phyloP scores from a whole-genome alignment of 2,329 filamentous ascomycete genomes.

The Cadophora gregata region DNA sequence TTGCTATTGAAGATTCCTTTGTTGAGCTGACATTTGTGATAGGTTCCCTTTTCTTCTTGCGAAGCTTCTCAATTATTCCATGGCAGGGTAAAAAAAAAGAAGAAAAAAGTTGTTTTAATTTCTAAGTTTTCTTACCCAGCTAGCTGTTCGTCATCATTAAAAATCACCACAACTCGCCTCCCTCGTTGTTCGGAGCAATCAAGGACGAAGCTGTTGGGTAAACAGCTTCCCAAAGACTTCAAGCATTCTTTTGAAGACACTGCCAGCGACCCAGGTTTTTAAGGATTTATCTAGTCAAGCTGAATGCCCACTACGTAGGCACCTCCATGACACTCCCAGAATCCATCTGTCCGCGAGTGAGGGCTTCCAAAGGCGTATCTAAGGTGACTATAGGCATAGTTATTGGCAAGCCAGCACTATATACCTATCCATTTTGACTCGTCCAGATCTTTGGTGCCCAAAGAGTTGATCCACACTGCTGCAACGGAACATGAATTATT shows the following conservation, averaged over 20 bases:
- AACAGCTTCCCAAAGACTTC: background rate
- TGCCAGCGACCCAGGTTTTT: no score
- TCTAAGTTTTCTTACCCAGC: background rate
- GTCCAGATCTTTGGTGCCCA: slow-evolving; percentile 4
- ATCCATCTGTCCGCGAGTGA: background rate
- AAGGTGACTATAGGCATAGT: no score
- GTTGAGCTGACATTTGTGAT: no score
- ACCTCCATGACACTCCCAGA: slow-evolving; percentile 12
- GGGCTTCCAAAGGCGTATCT: slow-evolving; percentile 1
- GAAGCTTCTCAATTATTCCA: background rate
- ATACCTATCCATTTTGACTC: background rate
- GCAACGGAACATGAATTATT: no score
- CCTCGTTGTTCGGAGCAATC: background rate
- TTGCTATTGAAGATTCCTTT: background rate
- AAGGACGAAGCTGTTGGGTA: background rate
- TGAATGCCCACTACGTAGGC: no score
- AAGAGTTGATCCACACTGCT: background rate
- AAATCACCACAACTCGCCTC: background rate
- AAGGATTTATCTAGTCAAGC: background rate
- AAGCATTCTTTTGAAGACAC: no score
- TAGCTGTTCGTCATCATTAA: background rate
- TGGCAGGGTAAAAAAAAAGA: background rate
- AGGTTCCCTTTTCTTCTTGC: no score
- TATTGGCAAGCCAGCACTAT: background rate
- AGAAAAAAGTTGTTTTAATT: background rate